Base-by-base conservation (phyloP, 1,284 basidiomycete species). In the Sporisorium scitamineum region DNA sequence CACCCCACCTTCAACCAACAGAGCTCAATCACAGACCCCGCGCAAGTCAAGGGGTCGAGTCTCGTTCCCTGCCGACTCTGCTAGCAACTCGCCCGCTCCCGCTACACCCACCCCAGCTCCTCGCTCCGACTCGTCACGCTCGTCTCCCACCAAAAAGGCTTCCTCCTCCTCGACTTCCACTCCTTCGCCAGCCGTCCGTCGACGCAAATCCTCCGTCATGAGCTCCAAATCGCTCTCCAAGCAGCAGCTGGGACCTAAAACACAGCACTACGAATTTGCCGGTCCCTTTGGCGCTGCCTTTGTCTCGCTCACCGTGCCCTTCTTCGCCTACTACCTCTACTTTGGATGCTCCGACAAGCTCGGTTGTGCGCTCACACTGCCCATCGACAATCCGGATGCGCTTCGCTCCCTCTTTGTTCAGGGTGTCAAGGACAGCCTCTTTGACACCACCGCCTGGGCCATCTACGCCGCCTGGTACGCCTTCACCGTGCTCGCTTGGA, bases 391-490 rank as follows among this genome's bases (percentile, higher is more conserved):
- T 11, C 60, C 75, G 14, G 56, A 68, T 26, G 72, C 69, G 5
- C 59, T 83, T 13, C 59, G 63, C 24, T 51, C 56, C 2, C 51
- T 69, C 45, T 58, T 81, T 22, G 32, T 55, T 1, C 55, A 65
- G 10, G 71, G 76, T 13, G 64, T 85, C 24, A 52, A 62, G 42
- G 71, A 66, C 27, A 81, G 80, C 58, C 72, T 97, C 9, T 95
- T 92, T 90, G 94, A 97, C 82, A 89, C 89, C 0, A 87, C 94
- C 63, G 95, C 93, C 0, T 86, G 90, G 18, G 81, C 89, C 29
- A 89, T 93, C 32, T 99, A 98, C 87, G 86, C 92, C 58, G 93
- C 86, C 0, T 99, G 96, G 96, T 98, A 98, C 86, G 87, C 90
- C 18, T 99, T 92, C 87, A 92, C 90, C 73, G 90, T 98, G 45